phyloP scores from a whole-genome alignment of 2,329 filamentous ascomycete genomes.

The Clarireedia monteithiana region DNA sequence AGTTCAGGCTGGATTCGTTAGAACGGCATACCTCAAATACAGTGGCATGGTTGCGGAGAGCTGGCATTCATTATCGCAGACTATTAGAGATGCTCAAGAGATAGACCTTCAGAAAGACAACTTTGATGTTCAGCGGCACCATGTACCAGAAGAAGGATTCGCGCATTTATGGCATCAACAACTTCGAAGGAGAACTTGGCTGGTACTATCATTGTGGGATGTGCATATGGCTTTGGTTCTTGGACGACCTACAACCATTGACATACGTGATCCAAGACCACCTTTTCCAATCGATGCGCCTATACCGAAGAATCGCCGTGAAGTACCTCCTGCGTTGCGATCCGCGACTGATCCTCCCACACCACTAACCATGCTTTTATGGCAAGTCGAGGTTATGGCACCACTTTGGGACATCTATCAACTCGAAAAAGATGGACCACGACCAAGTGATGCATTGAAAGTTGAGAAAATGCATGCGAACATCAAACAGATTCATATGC shows the following conservation, averaged over 20 bases:
- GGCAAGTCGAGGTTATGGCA: conserved; percentile 40
- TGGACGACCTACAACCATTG: conserved; percentile 39
- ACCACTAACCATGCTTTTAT: conserved; percentile 45
- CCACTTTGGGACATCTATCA: conserved; percentile 43
- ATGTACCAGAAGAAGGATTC: conserved; percentile 40
- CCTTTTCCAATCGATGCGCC: conserved; percentile 47
- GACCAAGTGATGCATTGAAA: conserved; percentile 44
- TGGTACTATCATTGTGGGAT: conserved; percentile 42
- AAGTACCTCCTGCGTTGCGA: conserved; percentile 41
- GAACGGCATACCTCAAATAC: conserved; percentile 51
- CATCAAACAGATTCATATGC: conserved; percentile 40
- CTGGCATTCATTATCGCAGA: conserved; percentile 39
- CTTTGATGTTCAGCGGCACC: conserved; percentile 34
- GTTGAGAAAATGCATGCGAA: conserved; percentile 47
- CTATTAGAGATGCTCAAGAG: conserved; percentile 55
- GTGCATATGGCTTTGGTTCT: conserved; percentile 30
- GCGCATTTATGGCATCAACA: conserved; percentile 53
- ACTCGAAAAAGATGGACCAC: conserved; percentile 48
- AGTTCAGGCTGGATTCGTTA: conserved; percentile 49
- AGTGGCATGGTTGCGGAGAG: conserved; percentile 49
- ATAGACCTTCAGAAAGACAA: conserved; percentile 49
- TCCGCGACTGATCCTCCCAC: conserved; percentile 44
- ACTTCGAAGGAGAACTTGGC: conserved; percentile 47
- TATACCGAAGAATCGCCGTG: conserved; percentile 39
- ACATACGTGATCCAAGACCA: conserved; percentile 39